A percentile compares a stretch with the other conserved stretches of the same genome.
Evolutionary conservation across 495 filamentous ascomycete species (phyloP).

Genomic region (Xylaria cubensis): DNA sequence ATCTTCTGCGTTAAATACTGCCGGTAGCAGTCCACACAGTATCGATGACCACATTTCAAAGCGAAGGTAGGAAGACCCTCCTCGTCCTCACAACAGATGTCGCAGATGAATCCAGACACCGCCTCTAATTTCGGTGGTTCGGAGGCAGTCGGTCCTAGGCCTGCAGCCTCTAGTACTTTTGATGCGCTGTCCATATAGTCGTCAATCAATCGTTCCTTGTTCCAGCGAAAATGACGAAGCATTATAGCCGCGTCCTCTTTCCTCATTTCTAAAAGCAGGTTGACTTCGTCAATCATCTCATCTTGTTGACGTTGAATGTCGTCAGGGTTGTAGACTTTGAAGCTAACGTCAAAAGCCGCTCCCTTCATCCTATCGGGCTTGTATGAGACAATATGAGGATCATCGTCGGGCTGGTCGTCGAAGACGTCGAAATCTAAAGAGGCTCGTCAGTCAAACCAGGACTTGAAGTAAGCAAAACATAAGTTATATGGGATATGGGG

Average conservation of each 20-base stretch:
- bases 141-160: conserved; percentile 72
- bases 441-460: conserved; percentile 24
- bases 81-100: conserved; percentile 94
- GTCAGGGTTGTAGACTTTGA: conserved; percentile 75
- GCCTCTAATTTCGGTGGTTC: conserved; percentile 69
- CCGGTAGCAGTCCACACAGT: conserved; percentile 90
- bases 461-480: not conserved
- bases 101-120: conserved; percentile 81
- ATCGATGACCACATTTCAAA: conserved; percentile 95
- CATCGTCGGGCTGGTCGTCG: conserved; percentile 70
- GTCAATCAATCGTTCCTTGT: conserved; percentile 92
- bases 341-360: conserved; percentile 84
- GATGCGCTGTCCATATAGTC: conserved; percentile 88
- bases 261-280: conserved; percentile 82
- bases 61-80: conserved; percentile 84
- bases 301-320: conserved; percentile 87
- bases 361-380: conserved; percentile 72
- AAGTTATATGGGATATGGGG: not conserved
- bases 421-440: conserved; percentile 69
- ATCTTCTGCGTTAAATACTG: conserved; percentile 94
- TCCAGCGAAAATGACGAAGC: conserved; percentile 88
- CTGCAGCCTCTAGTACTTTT: conserved; percentile 82
- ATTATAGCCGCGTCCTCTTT: conserved; percentile 89
- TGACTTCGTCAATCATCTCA: conserved; percentile 84
- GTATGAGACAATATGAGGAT: conserved; percentile 78